Evolutionary conservation across 2,329 filamentous ascomycete species (phyloP).

Genomic region (Penicillium palitans): DNA sequence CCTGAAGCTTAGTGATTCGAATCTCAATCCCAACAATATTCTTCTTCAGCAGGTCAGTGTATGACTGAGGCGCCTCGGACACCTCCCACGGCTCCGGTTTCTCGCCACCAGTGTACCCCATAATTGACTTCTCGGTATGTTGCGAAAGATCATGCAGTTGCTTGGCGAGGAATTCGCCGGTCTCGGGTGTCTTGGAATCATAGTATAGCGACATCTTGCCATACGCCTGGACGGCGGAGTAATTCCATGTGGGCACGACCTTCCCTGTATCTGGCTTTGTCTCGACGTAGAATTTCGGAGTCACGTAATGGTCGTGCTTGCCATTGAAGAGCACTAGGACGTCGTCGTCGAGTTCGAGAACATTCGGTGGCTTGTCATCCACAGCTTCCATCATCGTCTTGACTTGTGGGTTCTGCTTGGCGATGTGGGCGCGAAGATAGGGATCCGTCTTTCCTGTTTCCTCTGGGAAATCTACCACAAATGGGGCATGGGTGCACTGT

Average conservation of each 20-base stretch:
- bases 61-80: conserved; percentile 58
- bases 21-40: conserved; percentile 63
- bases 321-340: conserved; percentile 64
- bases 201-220: conserved; percentile 57
- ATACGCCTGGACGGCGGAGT: conserved; percentile 64
- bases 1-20: conserved; percentile 54
- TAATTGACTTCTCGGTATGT: conserved; percentile 53
- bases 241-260: conserved; percentile 70
- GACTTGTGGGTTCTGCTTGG: conserved; percentile 62
- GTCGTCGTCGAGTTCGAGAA: conserved; percentile 47
- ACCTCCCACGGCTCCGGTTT: conserved; percentile 60
- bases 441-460: conserved; percentile 10
- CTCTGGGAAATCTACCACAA: conserved; percentile 14
- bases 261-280: conserved; percentile 65
- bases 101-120: conserved; percentile 52
- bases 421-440: conserved; percentile 62
- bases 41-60: conserved; percentile 59
- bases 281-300: conserved; percentile 62
- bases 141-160: conserved; percentile 32
- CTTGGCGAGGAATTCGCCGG: conserved; percentile 54
- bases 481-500: conserved; percentile 18
- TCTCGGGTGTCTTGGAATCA: conserved; percentile 50
- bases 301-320: conserved; percentile 62
- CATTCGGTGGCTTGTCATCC: conserved; percentile 11
- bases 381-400: conserved; percentile 59